These are phyloP conservation scores for Volvox africanus DNA, from an alignment of 139 green algal genomes.

Conservation along the genomic window DNA sequence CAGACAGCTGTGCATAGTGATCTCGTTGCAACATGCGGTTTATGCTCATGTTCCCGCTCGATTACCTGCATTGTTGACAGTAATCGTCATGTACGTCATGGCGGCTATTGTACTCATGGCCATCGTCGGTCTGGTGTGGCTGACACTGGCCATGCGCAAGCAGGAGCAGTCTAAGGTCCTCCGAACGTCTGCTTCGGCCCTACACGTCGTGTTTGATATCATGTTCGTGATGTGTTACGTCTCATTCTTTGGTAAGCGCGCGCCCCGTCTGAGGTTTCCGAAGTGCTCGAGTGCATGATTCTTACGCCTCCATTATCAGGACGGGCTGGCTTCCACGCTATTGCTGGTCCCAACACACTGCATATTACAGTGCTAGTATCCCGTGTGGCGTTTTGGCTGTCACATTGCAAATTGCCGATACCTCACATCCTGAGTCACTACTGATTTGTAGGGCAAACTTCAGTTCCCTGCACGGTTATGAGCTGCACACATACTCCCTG, in stretches of 20 bases:
- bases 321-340: no score
- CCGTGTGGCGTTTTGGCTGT: no score
- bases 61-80: background rate
- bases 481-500: no score
- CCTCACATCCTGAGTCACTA: no score
- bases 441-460: no score
- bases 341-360: no score
- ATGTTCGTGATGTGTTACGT: constrained; percentile 41
- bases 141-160: constrained; percentile 44
- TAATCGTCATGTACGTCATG: constrained; percentile 28
- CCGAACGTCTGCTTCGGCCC: background rate
- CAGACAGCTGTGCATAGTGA: background rate
- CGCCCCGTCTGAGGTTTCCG: no score
- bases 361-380: no score
- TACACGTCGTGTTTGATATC: constrained; percentile 34
- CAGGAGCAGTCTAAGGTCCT: constrained; percentile 41
- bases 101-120: background rate
- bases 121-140: background rate
- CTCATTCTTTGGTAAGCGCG: constrained; percentile 11
- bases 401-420: no score
- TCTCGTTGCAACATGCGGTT: background rate
- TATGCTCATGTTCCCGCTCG: background rate
- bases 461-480: no score
- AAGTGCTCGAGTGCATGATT: no score
- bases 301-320: no score